Evolutionary conservation across 2,329 filamentous ascomycete genomes (phyloP).

Genomic region (Intubia oerlemansii): DNA sequence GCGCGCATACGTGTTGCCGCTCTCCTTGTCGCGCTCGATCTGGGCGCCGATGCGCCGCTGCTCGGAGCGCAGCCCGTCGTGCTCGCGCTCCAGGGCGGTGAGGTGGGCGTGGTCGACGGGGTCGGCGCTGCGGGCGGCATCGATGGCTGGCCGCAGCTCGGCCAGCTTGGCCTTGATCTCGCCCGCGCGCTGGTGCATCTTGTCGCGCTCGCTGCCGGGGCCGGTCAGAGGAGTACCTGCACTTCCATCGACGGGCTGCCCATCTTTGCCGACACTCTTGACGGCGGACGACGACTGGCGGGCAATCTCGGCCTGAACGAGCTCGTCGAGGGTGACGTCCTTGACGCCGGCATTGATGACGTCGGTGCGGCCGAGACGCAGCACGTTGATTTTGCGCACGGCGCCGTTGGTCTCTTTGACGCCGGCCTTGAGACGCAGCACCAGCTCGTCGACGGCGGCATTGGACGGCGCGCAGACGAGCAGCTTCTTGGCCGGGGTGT

Average conservation of each 20-base stretch:
- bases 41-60: constrained; percentile 62
- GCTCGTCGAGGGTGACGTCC: constrained; percentile 82
- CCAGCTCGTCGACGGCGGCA: constrained; percentile 87
- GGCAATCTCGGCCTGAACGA: constrained; percentile 49
- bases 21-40: constrained; percentile 76
- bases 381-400: constrained; percentile 57
- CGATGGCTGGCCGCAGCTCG: constrained; percentile 48
- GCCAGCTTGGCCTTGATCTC: constrained; percentile 58
- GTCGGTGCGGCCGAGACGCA: constrained; percentile 78
- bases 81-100: constrained; percentile 47
- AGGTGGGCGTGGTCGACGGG: constrained; percentile 25
- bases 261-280: constrained; percentile 1
- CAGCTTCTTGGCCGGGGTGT: constrained; percentile 49
- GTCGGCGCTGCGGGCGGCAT: constrained; percentile 36
- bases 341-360: constrained; percentile 76
- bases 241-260: too few relatives aligned
- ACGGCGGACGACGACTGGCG: constrained; percentile 13
- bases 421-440: constrained; percentile 76
- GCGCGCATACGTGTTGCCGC: constrained; percentile 58
- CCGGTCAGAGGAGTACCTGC: too few relatives aligned
- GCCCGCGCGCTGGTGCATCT: constrained; percentile 39
- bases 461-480: constrained; percentile 97
- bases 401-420: constrained; percentile 58
- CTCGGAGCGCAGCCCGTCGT: constrained; percentile 45
- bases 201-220: constrained; percentile 32